These are phyloP conservation scores for Claviceps sp. DNA, from an alignment of 2,329 filamentous ascomycete species.

Conservation along the genomic window DNA sequence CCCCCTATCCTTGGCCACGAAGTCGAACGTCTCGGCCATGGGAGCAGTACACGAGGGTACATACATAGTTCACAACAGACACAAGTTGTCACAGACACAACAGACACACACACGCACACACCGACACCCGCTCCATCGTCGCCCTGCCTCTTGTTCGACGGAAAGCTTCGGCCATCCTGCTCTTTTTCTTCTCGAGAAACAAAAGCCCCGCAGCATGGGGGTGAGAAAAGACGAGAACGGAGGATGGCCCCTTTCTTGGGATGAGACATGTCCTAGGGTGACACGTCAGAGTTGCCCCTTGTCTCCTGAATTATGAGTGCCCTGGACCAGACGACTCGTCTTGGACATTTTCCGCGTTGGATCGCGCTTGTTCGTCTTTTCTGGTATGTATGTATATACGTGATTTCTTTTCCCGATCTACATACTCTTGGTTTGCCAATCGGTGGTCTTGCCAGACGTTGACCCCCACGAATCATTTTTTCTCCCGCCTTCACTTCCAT, in stretches of 20 bases:
- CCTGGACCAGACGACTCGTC: no score
- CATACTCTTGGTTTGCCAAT: background rate
- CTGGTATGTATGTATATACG: no score
- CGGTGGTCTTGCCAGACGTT: no score
- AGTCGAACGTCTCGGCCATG: background rate
- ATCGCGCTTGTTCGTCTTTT: no score
- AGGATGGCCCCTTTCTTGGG: slow-evolving; percentile 10
- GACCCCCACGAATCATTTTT: no score
- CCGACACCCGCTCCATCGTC: no score
- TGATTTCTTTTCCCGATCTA: background rate
- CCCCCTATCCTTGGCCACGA: background rate
- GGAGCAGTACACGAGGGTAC: background rate
- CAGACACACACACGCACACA: no score
- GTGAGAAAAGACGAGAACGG: slow-evolving; percentile 6
- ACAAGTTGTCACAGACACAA: no score
- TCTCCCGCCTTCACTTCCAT: no score
- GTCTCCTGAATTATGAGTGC: slow-evolving; percentile 1
- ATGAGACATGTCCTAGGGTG: slow-evolving; percentile 14
- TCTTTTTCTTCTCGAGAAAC: background rate
- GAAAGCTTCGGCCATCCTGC: background rate
- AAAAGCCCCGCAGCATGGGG: slow-evolving; percentile 2
- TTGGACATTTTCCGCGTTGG: no score
- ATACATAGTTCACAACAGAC: background rate
- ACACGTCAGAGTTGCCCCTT: slow-evolving; percentile 13
- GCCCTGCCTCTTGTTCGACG: no score